Evolutionary conservation across 306 rosid genomes (phyloP), one percentile per base, ranked within the genome.

Genomic region (Cicer bijugum): DNA sequence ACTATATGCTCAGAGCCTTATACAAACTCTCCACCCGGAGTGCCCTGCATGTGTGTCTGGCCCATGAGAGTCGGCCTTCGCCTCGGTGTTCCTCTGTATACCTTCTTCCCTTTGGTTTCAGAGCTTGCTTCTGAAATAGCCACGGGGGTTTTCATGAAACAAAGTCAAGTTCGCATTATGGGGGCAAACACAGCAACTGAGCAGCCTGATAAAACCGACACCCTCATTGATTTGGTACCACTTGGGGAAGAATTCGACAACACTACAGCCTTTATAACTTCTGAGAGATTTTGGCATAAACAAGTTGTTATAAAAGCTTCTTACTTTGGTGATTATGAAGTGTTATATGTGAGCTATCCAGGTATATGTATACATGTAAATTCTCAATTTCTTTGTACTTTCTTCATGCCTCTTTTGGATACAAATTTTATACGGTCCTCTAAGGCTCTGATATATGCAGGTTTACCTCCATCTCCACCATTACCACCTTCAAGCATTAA

Each of bases 71-170:
- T 94, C 45, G 89, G 96, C 70, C 85, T 94, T 65, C 93, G 91
- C 82, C 88, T 94, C 14, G 69, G 90, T 20, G 90, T 90, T 69
- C 84, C 92, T 48, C 80, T 94, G 10, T 91, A 91, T 82, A 94
- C 97, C 62, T 94, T 94, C 94, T 94, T 94, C 81, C 99, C 99
- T 15, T 77, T 91, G 82, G 99, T 94, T 65, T 84, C 97, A 15
- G 97, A 89, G 87, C 88, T 94, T 44, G 97, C 99, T 60, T 77
- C 83, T 72, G 99, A 91, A 87, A 80, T 88, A 65, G 86, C 96
- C 58, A 71, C 75, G 0, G 92, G 96, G 60, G 92, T 88, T 80
- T 90, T 87, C 78, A 83, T 94, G 90, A 83, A 81, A 62, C 99
- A 80, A 86, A 88, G 99, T 67, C 97, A 94, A 86, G 97, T 94